A percentile compares a stretch with the other conserved stretches of the same genome.
phyloP scores from a whole-genome alignment of 1,284 basidiomycete species.

The Apiotrichum veenhuisii region DNA sequence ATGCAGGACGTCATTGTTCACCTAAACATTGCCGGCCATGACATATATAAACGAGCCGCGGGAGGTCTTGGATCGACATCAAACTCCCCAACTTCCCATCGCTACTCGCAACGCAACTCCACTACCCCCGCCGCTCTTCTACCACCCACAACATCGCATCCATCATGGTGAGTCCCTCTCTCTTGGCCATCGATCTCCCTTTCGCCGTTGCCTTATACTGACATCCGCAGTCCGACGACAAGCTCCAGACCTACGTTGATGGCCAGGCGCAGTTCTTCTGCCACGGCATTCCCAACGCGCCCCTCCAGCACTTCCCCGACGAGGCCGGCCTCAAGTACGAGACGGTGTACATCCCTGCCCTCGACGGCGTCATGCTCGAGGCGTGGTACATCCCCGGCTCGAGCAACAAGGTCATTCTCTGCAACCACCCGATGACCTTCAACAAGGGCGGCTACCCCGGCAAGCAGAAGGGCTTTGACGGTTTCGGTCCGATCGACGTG shows the following conservation, averaged over 20 bases:
- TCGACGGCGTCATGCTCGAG: slow-evolving; percentile 6
- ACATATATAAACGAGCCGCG: no score
- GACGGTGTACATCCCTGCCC: slow-evolving; percentile 2
- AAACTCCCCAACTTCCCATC: no score
- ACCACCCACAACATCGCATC: no score
- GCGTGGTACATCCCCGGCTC: slow-evolving; percentile 6
- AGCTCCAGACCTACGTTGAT: not conserved
- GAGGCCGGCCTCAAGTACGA: slow-evolving; percentile 5
- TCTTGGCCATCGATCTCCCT: no score
- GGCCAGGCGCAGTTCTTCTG: slow-evolving; percentile 1
- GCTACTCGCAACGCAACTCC: no score
- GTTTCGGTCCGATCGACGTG: not conserved
- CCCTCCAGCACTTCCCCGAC: slow-evolving; percentile 4
- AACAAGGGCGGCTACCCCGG: slow-evolving; percentile 11
- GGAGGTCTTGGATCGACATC: no score
- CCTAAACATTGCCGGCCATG: no score
- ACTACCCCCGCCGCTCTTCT: no score
- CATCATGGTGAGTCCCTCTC: no score
- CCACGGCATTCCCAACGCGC: not conserved
- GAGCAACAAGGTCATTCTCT: slow-evolving; percentile 4
- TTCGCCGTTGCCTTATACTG: no score
- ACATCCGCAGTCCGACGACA: no score
- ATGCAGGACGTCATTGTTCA: no score
- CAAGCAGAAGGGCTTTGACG: not conserved
- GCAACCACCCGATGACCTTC: slow-evolving; percentile 11